Evolutionary conservation across 2,329 filamentous ascomycete genomes (phyloP).

Genomic region (Sporothrix pallida): DNA sequence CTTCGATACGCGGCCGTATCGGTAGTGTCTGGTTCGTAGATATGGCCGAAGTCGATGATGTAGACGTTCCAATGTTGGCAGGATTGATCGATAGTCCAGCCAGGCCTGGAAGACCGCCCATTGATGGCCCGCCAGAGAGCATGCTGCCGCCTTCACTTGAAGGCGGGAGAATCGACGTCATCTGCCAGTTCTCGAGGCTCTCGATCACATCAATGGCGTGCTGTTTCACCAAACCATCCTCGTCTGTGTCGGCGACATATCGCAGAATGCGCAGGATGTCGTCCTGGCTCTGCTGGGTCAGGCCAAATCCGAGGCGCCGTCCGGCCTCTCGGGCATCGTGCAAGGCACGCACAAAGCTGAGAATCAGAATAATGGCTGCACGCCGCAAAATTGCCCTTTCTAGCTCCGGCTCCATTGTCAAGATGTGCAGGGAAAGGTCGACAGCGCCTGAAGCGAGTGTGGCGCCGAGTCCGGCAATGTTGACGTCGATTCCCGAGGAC

Average conservation of each 20-base stretch:
- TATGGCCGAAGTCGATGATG: neutral
- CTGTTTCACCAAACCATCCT: slow-evolving; percentile 69
- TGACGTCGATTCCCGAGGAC: slow-evolving; percentile 64
- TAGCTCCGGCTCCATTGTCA: slow-evolving; percentile 65
- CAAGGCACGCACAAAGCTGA: slow-evolving; percentile 66
- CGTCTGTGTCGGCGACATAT: slow-evolving; percentile 70
- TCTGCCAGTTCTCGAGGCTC: slow-evolving; percentile 66
- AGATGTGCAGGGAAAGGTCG: slow-evolving; percentile 66
- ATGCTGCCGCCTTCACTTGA: slow-evolving; percentile 17
- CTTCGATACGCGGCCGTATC: slow-evolving; percentile 37
- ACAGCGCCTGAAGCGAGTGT: slow-evolving; percentile 60
- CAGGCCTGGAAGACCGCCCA: slow-evolving; percentile 43
- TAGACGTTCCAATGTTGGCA: neutral
- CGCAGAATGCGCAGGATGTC: slow-evolving; percentile 67
- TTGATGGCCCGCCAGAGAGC: neutral
- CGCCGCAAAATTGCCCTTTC: slow-evolving; percentile 70
- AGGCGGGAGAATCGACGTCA: slow-evolving; percentile 45
- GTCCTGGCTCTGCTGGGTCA: slow-evolving; percentile 60
- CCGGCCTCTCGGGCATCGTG: slow-evolving; percentile 57
- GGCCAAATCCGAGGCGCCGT: slow-evolving; percentile 57
- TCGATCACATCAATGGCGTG: slow-evolving; percentile 72
- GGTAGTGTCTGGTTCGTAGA: neutral
- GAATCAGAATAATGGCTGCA: slow-evolving; percentile 67
- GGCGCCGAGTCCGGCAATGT: slow-evolving; percentile 61
- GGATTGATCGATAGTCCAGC: slow-evolving; percentile 49